Conservation (phyloP, 805 yeast genomes). For the Tetrapisispora iriomotensis region DNA sequence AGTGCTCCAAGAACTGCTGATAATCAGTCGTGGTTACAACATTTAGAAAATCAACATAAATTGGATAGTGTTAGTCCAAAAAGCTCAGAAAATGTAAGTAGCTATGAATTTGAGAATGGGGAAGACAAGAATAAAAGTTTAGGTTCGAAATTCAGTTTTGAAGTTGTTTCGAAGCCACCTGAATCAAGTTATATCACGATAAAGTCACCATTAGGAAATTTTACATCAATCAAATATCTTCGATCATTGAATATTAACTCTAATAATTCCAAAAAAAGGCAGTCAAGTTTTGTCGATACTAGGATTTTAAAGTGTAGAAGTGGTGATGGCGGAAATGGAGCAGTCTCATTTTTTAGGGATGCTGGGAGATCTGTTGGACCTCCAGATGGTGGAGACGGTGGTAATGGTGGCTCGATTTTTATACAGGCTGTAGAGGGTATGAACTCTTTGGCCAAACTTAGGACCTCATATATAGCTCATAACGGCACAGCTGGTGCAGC, state of each 20-base stretch:
- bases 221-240: conserved; percentile 22
- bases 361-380: conserved; percentile 83
- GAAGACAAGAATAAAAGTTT: neutral
- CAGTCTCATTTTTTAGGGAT: conserved; percentile 76
- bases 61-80: neutral
- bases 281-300: conserved; percentile 45
- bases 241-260: conserved; percentile 14
- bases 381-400: conserved; percentile 99
- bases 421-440: conserved; percentile 69
- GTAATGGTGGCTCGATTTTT: conserved; percentile 80
- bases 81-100: neutral
- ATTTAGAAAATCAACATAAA: conserved; percentile 6
- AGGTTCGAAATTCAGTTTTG: conserved; percentile 5
- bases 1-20: conserved; percentile 35
- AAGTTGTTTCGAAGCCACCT: conserved; percentile 15
- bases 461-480: conserved; percentile 58
- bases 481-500: conserved; percentile 65
- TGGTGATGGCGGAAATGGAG: conserved; percentile 87
- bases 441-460: conserved; percentile 60
- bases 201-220: conserved; percentile 17
- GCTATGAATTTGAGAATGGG: neutral
- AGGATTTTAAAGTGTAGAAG: conserved; percentile 56
- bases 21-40: conserved; percentile 35
- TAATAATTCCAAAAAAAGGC: conserved; percentile 33
- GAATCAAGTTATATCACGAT: conserved; percentile 15